Evolutionary conservation across 129 eudicot genomes (phyloP).

Genomic region (Centaurea solstitialis): DNA sequence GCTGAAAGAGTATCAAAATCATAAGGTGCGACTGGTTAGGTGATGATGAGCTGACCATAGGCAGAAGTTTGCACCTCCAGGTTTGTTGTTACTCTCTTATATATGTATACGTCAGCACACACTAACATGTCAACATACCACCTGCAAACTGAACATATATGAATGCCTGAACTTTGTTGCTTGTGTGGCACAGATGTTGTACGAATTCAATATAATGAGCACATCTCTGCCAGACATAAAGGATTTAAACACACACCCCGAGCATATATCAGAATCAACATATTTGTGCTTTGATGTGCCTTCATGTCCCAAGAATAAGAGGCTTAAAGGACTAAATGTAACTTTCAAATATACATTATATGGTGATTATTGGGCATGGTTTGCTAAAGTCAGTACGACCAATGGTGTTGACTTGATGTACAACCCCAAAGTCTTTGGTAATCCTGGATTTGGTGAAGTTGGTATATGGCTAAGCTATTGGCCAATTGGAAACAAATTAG

Average conservation of each 20-base stretch:
- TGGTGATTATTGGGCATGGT: conserved; percentile 7
- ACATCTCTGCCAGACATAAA: conserved; percentile 8
- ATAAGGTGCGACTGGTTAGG: not conserved
- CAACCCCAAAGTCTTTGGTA: conserved; percentile 18
- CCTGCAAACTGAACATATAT: too few species aligned
- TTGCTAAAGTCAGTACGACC: conserved; percentile 1
- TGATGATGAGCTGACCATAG: conserved; percentile 2
- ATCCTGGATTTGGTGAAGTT: not conserved
- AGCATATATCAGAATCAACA: not conserved
- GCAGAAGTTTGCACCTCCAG: not conserved
- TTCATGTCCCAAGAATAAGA: not conserved
- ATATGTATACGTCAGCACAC: not conserved
- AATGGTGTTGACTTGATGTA: conserved; percentile 11
- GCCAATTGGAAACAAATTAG: not conserved
- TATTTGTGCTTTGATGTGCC: conserved; percentile 11
- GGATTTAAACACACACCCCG: not conserved
- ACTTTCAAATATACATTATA: not conserved
- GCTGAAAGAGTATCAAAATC: not conserved
- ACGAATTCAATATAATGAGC: conserved; percentile 11
- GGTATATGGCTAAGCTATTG: conserved; percentile 5
- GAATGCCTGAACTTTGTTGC: not conserved
- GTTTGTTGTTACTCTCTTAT: not conserved
- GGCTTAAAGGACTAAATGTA: conserved; percentile 6
- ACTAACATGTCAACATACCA: not conserved
- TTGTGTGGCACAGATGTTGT: not conserved